Evolutionary conservation across 2,329 filamentous ascomycete species (phyloP).

Genomic region (Didymella arachidicola): DNA sequence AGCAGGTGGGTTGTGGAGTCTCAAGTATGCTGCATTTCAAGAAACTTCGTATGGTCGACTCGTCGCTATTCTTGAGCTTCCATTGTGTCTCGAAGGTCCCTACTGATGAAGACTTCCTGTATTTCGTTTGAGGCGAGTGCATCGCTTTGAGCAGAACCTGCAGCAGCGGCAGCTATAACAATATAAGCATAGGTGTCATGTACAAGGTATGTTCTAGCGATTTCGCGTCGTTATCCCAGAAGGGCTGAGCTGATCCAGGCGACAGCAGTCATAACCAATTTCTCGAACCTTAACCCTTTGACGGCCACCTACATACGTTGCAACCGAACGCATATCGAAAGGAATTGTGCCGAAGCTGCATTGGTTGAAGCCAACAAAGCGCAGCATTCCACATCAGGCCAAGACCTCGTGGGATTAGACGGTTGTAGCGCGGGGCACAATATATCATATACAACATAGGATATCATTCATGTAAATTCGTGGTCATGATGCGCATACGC

Average conservation of each 20-base stretch:
- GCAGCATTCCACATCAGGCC: neutral
- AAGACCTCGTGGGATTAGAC: neutral
- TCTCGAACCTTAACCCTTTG: neutral
- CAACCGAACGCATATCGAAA: neutral
- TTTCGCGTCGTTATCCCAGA: neutral
- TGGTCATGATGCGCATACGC: neutral
- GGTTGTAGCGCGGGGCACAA: neutral
- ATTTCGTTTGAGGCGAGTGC: neutral
- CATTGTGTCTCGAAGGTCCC: neutral
- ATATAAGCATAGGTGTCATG: neutral
- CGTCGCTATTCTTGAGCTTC: neutral
- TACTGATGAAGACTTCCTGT: neutral
- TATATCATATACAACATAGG: neutral
- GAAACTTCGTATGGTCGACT: neutral
- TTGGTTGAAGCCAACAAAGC: neutral
- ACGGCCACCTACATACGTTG: neutral
- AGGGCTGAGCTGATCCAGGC: conserved; percentile 2
- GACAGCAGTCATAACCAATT: neutral
- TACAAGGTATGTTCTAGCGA: neutral
- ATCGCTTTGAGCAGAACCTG: neutral
- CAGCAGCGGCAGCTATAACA: neutral
- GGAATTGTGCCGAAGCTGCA: neutral
- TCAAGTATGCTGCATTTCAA: neutral
- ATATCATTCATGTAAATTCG: neutral
- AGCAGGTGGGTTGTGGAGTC: neutral